Conservation (phyloP, 2,329 filamentous ascomycete species). For the Trichophyton mentagrophytes region DNA sequence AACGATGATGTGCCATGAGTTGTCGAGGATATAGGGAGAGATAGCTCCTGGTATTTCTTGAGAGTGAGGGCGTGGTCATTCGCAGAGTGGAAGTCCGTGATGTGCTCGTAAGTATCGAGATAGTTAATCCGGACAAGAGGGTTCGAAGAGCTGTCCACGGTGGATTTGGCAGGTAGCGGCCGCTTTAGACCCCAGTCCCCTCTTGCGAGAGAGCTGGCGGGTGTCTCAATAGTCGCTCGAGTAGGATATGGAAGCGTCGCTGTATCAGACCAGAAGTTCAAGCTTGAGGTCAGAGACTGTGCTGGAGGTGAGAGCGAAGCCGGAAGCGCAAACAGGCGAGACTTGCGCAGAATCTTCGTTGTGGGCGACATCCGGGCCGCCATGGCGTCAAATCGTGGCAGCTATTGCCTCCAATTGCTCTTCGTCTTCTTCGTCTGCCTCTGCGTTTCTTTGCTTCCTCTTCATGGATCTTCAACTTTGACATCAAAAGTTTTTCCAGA, state of each 20-base stretch:
- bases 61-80: constrained; percentile 69
- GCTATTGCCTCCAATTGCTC: neutral
- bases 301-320: constrained; percentile 54
- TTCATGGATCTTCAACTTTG: neutral
- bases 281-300: constrained; percentile 37
- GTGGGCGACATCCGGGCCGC: constrained; percentile 43
- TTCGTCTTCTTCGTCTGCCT: neutral
- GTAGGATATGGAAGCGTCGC: constrained; percentile 70
- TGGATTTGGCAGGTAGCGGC: constrained; percentile 63
- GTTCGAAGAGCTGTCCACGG: constrained; percentile 53
- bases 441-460: neutral
- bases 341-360: constrained; percentile 63
- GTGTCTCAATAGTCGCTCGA: constrained; percentile 68
- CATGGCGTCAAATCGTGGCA: constrained; percentile 7
- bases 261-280: constrained; percentile 47
- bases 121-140: constrained; percentile 64
- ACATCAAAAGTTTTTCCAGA: neutral
- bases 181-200: constrained; percentile 94
- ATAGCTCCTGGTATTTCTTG: constrained; percentile 74
- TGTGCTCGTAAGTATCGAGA: constrained; percentile 72
- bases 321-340: constrained; percentile 80
- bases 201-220: constrained; percentile 54
- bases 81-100: constrained; percentile 78
- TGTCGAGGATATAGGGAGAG: constrained; percentile 50
- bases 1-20: neutral